Percentiles rank a stretch among this genome's conserved stretches.
These are phyloP conservation scores for Gnomoniopsis smithogilvyi DNA, from an alignment of 2,329 filamentous ascomycete species.

Conservation along the genomic window DNA sequence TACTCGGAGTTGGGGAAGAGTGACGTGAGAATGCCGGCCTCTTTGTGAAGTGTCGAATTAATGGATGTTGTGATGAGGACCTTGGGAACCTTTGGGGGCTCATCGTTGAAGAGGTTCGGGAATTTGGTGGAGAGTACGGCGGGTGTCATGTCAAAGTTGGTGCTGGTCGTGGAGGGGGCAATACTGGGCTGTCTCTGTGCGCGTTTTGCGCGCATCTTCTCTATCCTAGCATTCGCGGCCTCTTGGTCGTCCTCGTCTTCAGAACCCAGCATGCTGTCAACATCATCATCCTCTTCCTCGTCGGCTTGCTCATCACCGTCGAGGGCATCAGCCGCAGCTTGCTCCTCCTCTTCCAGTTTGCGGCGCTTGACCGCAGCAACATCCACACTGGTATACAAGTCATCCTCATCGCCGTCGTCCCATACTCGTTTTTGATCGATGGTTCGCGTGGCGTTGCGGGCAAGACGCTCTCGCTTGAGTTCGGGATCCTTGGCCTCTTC, in stretches of 20 bases:
- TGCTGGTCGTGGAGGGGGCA: constrained; percentile 59
- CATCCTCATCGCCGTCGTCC: constrained; percentile 70
- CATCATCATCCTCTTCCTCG: constrained; percentile 54
- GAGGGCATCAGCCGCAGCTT: constrained; percentile 38
- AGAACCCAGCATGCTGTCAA: constrained; percentile 78
- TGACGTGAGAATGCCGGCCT: constrained; percentile 73
- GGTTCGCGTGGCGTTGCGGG: constrained; percentile 74
- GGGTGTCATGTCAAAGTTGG: constrained; percentile 62
- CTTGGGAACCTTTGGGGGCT: constrained; percentile 66
- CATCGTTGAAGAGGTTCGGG: constrained; percentile 58
- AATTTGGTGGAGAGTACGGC: constrained; percentile 59
- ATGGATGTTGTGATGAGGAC: constrained; percentile 89
- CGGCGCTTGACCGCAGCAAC: constrained; percentile 57
- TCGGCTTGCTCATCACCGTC: constrained; percentile 44
- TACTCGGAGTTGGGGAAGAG: constrained; percentile 87
- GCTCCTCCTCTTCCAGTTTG: constrained; percentile 49
- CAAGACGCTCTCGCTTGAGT: constrained; percentile 68
- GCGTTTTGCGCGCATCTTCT: constrained; percentile 43
- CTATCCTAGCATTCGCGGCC: constrained; percentile 34
- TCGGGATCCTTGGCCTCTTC: constrained; percentile 82
- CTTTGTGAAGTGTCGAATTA: constrained; percentile 81
- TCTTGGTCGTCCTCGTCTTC: constrained; percentile 48
- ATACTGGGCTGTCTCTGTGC: constrained; percentile 44
- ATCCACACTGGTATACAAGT: constrained; percentile 53
- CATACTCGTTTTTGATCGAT: constrained; percentile 87